Evolutionary conservation across 257 asterid genomes (phyloP).

Genomic region (Gentiana dahurica): DNA sequence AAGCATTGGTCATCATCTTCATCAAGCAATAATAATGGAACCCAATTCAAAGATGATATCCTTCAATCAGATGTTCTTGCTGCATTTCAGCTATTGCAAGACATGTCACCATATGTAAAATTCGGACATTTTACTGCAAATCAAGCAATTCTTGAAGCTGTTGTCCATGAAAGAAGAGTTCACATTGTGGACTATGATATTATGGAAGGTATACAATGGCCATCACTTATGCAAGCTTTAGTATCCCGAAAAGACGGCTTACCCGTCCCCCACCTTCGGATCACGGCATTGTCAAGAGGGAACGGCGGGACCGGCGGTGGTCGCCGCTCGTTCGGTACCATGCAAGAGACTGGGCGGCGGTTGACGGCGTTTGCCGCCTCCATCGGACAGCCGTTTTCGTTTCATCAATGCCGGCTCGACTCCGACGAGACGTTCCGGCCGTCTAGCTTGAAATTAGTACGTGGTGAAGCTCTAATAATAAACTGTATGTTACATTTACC

Average conservation of each 20-base stretch:
- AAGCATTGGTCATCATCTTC: constrained; percentile 7
- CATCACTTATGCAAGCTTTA: constrained; percentile 73
- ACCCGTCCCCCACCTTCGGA: constrained; percentile 61
- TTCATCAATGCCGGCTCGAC: constrained; percentile 61
- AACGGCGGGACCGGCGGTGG: constrained; percentile 35
- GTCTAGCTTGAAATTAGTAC: constrained; percentile 40
- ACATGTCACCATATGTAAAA: constrained; percentile 75
- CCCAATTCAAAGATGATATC: constrained; percentile 36
- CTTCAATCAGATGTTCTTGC: constrained; percentile 47
- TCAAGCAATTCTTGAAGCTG: constrained; percentile 72
- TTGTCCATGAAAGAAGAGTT: constrained; percentile 47
- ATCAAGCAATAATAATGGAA: background rate
- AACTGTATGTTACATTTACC: constrained; percentile 80
- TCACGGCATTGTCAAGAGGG: constrained; percentile 62
- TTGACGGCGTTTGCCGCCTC: constrained; percentile 65
- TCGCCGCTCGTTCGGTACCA: constrained; percentile 46
- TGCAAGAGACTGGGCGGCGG: constrained; percentile 74
- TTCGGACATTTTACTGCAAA: constrained; percentile 85
- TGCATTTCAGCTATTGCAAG: constrained; percentile 71
- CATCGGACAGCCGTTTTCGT: constrained; percentile 60
- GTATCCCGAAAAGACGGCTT: constrained; percentile 59
- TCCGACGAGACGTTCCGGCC: constrained; percentile 52
- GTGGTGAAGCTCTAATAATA: constrained; percentile 55
- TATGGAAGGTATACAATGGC: constrained; percentile 91
- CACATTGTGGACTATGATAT: constrained; percentile 77